Evolutionary conservation across 805 yeast genomes (phyloP), one percentile per base, ranked within the genome.

Genomic region (Suhomyces vadensis): DNA sequence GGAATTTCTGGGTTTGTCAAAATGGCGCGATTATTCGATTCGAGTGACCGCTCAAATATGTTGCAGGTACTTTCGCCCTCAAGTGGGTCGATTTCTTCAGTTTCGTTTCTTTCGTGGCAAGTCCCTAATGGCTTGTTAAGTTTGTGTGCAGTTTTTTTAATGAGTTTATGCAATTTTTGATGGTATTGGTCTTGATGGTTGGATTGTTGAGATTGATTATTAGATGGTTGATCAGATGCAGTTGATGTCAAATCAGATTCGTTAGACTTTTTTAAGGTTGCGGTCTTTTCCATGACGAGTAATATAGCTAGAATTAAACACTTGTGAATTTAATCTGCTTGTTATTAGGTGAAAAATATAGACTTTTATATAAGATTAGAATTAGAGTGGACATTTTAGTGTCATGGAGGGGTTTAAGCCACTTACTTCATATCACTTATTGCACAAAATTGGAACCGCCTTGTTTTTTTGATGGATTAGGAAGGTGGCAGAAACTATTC

Each of bases 1-100:
- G 66, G 65, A 5, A 43, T 50, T 37, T 47, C 51, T 8, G 51
- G 51, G 40, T 48, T 48, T 26, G 27, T 41, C 35, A 50, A 36
- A 13, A 45, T 44, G 4, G 50, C 26, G 17, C 44, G 40, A 5
- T 35, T 26, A 20, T 37, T 43, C 5, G 35, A 27, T 26, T 50
- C 53, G 8, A 48, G 9, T 7, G 45, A 39, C 6, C 51, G 46
- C 41, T 50, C 54, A 20, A 50, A 50, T 7, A 50, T 50, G 22
- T 39, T 17, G 16, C 42, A 37, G n/a, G 41, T 27, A 3, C 42
- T 1, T 13, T 24, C 26, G 4, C 11, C 16, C 20, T 29, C 33
- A 6, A 29, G 5, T 16, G 33, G 33, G 11, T 29, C 33, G 20
- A 37, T 16, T 17, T 24, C 6, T 31, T 41, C 43, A 14, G 17